Evolutionary conservation across 2,329 filamentous ascomycete genomes (phyloP).

Genomic region (Clonostachys rhizophaga): DNA sequence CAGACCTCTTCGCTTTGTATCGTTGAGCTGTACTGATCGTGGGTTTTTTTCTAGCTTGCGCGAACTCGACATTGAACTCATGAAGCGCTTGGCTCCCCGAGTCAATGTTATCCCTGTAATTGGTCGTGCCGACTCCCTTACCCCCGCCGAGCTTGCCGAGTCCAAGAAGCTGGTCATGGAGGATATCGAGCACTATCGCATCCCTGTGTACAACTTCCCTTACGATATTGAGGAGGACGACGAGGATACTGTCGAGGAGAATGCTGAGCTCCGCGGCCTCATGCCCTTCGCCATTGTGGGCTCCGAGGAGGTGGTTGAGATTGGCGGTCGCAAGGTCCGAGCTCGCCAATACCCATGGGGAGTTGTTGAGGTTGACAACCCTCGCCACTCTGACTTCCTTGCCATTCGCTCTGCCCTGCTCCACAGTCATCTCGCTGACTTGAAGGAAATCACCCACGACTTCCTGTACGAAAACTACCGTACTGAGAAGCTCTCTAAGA

Average conservation of each 20-base stretch:
- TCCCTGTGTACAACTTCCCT: conserved; percentile 99
- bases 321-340: conserved; percentile 86
- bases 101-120: conserved; percentile 99
- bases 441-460: conserved; percentile 99
- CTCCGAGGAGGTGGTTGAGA: conserved; percentile 91
- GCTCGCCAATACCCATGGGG: conserved; percentile 99
- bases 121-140: conserved; percentile 96
- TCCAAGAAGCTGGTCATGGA: conserved; percentile 99
- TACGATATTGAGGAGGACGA: conserved; percentile 99
- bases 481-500: conserved; percentile 99
- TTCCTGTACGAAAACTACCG: conserved; percentile 99
- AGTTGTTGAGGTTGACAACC: conserved; percentile 98
- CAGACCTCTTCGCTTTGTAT: neutral
- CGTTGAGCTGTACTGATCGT: neutral
- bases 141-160: conserved; percentile 91
- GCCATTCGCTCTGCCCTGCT: conserved; percentile 94
- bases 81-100: conserved; percentile 97
- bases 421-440: conserved; percentile 94
- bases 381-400: conserved; percentile 96
- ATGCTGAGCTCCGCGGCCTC: conserved; percentile 90
- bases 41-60: conserved; percentile 61
- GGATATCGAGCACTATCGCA: conserved; percentile 99
- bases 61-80: conserved; percentile 98
- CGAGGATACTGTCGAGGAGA: conserved; percentile 98
- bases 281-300: conserved; percentile 99